Evolutionary conservation across 768 basidiomycete species (phyloP).

Genomic region (Rhodosporidiobolus odoratus): DNA sequence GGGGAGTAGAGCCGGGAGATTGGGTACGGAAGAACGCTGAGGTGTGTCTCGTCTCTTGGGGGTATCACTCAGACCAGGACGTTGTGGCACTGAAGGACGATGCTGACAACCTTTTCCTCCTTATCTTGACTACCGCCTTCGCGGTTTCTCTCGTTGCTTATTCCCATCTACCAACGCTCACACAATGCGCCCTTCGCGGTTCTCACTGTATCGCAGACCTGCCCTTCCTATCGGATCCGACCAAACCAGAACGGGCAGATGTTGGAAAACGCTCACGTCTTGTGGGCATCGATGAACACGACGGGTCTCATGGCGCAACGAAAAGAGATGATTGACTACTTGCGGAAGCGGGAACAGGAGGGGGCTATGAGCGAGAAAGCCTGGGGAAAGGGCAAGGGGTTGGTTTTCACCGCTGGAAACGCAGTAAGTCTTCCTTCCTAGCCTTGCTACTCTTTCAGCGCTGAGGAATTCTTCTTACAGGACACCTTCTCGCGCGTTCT

Average conservation of each 20-base stretch:
- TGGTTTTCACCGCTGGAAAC: conserved; percentile 49
- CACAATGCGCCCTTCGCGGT: too few species aligned
- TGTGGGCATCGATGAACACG: conserved; percentile 14
- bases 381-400: conserved; percentile 18
- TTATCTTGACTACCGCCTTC: too few species aligned
- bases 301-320: background rate
- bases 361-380: conserved; percentile 9
- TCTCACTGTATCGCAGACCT: conserved; percentile 7
- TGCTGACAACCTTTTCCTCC: background rate
- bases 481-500: conserved; percentile 43
- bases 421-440: conserved; percentile 26
- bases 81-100: too few species aligned
- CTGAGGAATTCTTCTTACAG: background rate
- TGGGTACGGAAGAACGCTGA: conserved; percentile 23
- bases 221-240: conserved; percentile 15
- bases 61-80: too few species aligned
- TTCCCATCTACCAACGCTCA: background rate
- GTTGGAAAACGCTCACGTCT: conserved; percentile 11
- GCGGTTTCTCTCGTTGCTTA: too few species aligned
- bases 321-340: conserved; percentile 7
- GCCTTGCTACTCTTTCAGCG: background rate
- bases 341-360: conserved; percentile 10
- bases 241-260: conserved; percentile 26
- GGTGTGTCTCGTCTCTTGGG: background rate
- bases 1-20: conserved; percentile 17